These are phyloP conservation scores for Aspergillus taichungensis DNA, from an alignment of 495 filamentous ascomycete species.

Conservation along the genomic window DNA sequence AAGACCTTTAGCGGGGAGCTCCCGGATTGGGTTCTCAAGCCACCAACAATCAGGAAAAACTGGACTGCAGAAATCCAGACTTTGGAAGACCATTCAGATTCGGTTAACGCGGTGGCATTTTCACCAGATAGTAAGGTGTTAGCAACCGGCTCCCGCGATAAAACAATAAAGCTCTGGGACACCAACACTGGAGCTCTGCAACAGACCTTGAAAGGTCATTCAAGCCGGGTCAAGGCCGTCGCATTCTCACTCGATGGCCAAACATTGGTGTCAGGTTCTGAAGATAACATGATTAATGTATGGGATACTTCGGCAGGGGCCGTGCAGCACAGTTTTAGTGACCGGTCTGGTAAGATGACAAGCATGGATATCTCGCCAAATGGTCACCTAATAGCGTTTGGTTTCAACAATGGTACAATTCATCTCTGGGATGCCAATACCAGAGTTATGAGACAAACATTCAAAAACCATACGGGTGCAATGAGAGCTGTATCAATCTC, in stretches of 20 bases:
- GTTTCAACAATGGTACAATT: slow-evolving; percentile 19
- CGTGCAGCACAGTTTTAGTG: background rate
- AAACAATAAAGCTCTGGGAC: slow-evolving; percentile 12
- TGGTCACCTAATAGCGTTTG: slow-evolving; percentile 18
- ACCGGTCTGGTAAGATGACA: background rate
- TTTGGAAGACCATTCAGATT: background rate
- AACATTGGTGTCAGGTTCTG: background rate
- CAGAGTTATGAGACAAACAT: slow-evolving; percentile 1
- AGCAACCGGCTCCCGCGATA: slow-evolving; percentile 10
- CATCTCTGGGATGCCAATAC: slow-evolving; percentile 13
- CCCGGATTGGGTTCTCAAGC: background rate
- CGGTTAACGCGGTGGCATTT: background rate
- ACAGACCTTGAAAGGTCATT: background rate
- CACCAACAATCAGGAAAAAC: background rate
- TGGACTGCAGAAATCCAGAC: slow-evolving; percentile 1
- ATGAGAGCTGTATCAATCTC: slow-evolving; percentile 14
- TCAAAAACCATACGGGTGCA: slow-evolving; percentile 13
- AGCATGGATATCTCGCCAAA: slow-evolving; percentile 1
- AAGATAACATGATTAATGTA: background rate
- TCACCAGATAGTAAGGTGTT: background rate
- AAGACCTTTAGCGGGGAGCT: background rate
- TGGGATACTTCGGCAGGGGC: background rate
- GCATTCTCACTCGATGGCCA: background rate
- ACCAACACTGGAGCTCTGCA: background rate
- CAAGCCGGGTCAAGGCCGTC: slow-evolving; percentile 7